A percentile compares a stretch with the other conserved stretches of the same genome.
Conservation (phyloP, 2,329 filamentous ascomycete genomes). For the Penicillium sp. region DNA sequence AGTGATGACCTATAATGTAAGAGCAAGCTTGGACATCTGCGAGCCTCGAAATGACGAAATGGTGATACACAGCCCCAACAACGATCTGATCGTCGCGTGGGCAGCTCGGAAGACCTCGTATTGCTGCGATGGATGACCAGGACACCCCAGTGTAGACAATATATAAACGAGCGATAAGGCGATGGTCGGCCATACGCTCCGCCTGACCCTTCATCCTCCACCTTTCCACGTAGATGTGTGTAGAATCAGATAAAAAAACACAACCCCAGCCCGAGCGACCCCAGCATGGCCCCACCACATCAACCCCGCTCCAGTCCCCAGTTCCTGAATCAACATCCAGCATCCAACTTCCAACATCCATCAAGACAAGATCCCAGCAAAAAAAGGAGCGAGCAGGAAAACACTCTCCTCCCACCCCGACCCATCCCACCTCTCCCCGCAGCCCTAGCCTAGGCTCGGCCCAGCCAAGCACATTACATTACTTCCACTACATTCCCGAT, state of each 20-base stretch:
- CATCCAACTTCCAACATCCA: conserved; percentile 4
- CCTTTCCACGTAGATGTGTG: no score
- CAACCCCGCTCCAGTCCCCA: conserved; percentile 21
- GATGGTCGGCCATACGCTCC: not conserved
- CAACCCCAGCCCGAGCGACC: not conserved
- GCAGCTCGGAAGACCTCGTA: not conserved
- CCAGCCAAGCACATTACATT: no score
- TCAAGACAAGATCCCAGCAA: not conserved
- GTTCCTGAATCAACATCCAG: conserved; percentile 20
- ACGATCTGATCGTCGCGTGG: not conserved
- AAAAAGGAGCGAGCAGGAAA: not conserved
- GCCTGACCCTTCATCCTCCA: not conserved
- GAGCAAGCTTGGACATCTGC: no score
- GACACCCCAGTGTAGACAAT: not conserved
- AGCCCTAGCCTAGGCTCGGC: not conserved
- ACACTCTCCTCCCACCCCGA: not conserved
- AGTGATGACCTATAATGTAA: no score
- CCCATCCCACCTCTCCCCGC: not conserved
- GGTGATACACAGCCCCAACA: not conserved
- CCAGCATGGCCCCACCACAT: conserved; percentile 13
- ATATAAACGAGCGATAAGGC: not conserved
- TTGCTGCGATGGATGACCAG: not conserved
- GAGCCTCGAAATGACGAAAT: conserved; percentile 1
- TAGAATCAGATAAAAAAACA: conserved; percentile 4
- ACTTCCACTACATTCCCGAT: not conserved